Evolutionary conservation across 345 rosid species (phyloP), one percentile per base, ranked within the genome.

Genomic region (Salix exigua): DNA sequence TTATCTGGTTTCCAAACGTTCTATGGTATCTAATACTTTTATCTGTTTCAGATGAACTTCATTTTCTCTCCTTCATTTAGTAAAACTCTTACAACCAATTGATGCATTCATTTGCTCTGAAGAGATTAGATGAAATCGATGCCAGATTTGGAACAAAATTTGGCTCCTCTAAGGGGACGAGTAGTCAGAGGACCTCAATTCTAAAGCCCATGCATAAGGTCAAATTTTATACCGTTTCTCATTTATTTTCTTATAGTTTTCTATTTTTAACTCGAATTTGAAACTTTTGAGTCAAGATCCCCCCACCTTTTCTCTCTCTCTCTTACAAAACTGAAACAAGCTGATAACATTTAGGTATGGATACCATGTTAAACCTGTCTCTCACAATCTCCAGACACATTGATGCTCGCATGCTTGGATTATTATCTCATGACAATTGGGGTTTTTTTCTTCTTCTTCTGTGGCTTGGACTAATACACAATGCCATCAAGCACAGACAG

Each of bases 41-140:
- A 8, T 55, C 61, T 8, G 61, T 55, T 21, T n/a, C 61, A 55
- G 26, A 55, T n/a, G 26, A 55, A 55, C 61, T 21, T n/a, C 10
- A 31, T 50, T 7, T n/a, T 50, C 19, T 30, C 8, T 10, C 12
- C 10, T 31, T 31, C 33, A 37, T 10, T 44, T 60, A 16, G 5
- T 17, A 6, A 23, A 42, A 55, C 2, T 68, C 2, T 68, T 38
- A 18, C 50, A n/a, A 3, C 17, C 71, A 38, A 23, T 25, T 68
- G 71, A 51, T 50, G 5, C 50, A 10, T 31, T n/a, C 17, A 10
- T 11, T 28, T 17, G 10, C 46, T 17, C 10, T 42, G 19, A 70
- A 80, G 82, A 73, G 60, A 38, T 53, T 70, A 17, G 53, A 66
- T 13, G 60, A 68, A 68, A 30, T 21, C 28, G 30, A 33, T 51